A percentile compares a stretch with the other conserved stretches of the same genome.
Evolutionary conservation across 768 basidiomycete genomes (phyloP).

Genomic region (Xerocomellus chrysenteron): DNA sequence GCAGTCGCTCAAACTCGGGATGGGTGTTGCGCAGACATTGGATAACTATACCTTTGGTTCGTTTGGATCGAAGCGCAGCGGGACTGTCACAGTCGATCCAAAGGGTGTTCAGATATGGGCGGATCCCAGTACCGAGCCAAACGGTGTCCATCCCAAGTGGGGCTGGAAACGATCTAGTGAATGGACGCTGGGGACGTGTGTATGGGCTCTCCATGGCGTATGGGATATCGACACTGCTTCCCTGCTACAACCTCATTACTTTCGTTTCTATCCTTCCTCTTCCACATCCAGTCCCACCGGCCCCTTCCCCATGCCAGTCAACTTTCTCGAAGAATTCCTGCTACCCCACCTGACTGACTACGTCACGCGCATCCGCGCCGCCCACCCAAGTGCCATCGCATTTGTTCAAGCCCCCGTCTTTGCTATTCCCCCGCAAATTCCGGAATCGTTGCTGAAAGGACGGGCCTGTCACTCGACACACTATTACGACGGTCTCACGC

Average conservation of each 20-base stretch:
- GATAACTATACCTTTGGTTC: constrained; percentile 80
- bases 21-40: constrained; percentile 81
- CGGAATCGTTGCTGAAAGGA: constrained; percentile 58
- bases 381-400: constrained; percentile 82
- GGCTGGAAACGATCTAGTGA: constrained; percentile 74
- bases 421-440: constrained; percentile 64
- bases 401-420: constrained; percentile 94
- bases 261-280: constrained; percentile 45
- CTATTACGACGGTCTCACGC: constrained; percentile 93
- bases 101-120: constrained; percentile 80
- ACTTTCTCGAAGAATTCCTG: constrained; percentile 82
- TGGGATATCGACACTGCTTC: constrained; percentile 78
- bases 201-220: constrained; percentile 88
- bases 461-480: constrained; percentile 76
- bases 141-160: constrained; percentile 66
- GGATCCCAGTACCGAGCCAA: constrained; percentile 47
- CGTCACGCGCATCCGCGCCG: constrained; percentile 52
- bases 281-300: neutral
- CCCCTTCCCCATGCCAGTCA: constrained; percentile 39
- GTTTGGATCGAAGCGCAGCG: constrained; percentile 73
- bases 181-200: constrained; percentile 78
- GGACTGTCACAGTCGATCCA: constrained; percentile 81
- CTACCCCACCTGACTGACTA: constrained; percentile 64
- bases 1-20: constrained; percentile 81
- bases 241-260: constrained; percentile 74